Conservation (phyloP, 331 rosid species). For the Cydonia oblonga region DNA sequence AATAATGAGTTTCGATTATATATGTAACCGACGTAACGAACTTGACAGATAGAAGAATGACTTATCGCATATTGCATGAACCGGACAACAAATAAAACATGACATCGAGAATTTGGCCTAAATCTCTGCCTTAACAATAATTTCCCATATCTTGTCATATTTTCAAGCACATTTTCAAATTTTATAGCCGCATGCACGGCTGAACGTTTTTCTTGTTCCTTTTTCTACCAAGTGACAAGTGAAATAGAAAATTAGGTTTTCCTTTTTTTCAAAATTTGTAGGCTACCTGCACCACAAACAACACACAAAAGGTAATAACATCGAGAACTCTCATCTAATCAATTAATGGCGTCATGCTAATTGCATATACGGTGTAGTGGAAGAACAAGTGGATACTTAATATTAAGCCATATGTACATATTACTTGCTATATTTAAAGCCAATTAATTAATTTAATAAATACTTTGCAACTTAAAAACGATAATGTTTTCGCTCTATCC, state of each 20-base stretch:
- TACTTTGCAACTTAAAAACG: neutral
- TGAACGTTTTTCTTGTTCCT: neutral
- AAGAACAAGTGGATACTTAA: neutral
- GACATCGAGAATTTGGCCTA: neutral
- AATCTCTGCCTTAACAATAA: too few species aligned
- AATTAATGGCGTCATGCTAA: neutral
- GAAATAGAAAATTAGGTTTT: neutral
- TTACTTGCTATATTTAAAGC: neutral
- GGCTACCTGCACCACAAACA: constrained; percentile 3
- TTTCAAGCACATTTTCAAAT: too few species aligned
- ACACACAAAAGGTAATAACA: neutral
- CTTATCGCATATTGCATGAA: neutral
- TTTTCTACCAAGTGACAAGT: neutral
- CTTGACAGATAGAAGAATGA: neutral
- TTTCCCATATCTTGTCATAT: too few species aligned
- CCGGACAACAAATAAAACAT: too few species aligned
- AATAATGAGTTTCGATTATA: neutral
- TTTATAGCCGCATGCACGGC: neutral
- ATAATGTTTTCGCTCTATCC: neutral
- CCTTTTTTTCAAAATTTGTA: neutral
- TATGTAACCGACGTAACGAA: too few species aligned
- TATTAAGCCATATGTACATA: neutral
- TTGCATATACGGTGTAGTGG: neutral
- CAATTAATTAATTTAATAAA: neutral
- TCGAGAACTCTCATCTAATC: neutral